Evolutionary conservation across 176 grass and related monocot species (phyloP), one percentile per base, ranked within the genome.

Genomic region (Thinopyrum elongatum): DNA sequence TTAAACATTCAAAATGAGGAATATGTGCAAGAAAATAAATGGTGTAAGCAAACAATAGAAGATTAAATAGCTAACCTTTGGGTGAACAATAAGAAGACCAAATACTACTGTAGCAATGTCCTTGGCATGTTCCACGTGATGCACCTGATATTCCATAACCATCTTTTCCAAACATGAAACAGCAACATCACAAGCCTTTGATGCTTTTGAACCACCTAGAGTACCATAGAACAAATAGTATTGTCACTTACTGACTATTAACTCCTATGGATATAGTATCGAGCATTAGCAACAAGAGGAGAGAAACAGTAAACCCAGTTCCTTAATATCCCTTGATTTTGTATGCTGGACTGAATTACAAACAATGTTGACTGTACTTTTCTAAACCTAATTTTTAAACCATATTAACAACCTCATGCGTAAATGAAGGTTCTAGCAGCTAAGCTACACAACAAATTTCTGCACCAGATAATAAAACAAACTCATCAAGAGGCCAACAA

Each of bases 111-210:
- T 34, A 68, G 93, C 91, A 15, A 98, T 83, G 76, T 98, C 93
- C 66, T 91, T 98, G 70, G 82, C 83, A 83, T 84, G 89, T 78
- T 87, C 78, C 58, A 74, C 13, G 19, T 92, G 86, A 85, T 94
- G 81, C 14, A 63, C 89, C 33, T 82, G 96, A 76, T 82, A 93
- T 79, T 98, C 93, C 39, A 64, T 74, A 61, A 90, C 86, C 78
- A 94, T 78, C 53, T 87, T 89, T 80, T 94, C 85, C 77, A 98
- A 86, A 79, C 96, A 98, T 80, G 91, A 94, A 89, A 98, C 49
- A 90, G 91, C 89, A 68, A 98, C 77, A 82, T 94, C 88, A 89
- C 74, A 90, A 89, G 91, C 93, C 70, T 82, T 90, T 78, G 90
- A 94, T 85, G 91, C 74, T 78, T 92, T 88, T 77, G 90, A 92